Evolutionary conservation across 805 yeast genomes (phyloP).

Genomic region (Starmerella tilneyi): DNA sequence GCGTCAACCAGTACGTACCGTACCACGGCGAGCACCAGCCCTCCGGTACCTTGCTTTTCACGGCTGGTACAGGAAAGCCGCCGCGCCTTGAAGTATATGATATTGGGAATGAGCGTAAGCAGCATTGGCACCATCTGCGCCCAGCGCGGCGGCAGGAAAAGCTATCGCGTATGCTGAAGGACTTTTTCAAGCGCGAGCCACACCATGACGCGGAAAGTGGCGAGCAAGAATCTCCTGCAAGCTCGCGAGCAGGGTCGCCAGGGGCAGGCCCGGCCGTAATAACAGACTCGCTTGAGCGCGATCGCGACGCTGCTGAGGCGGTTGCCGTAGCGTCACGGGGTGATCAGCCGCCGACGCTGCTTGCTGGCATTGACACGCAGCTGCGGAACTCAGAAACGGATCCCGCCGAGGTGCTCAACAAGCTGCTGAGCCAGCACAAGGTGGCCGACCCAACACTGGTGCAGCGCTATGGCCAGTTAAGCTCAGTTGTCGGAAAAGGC

Average conservation of each 20-base stretch:
- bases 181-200: conserved; percentile 22
- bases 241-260: conserved; percentile 11
- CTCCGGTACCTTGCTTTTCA: conserved; percentile 1
- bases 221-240: conserved; percentile 4
- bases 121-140: conserved; percentile 78
- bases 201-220: conserved; percentile 10
- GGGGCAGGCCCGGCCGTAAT: conserved; percentile 5
- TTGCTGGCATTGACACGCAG: conserved; percentile 18
- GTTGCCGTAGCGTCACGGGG: conserved; percentile 13
- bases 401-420: conserved; percentile 21
- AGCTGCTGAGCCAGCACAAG: conserved; percentile 6
- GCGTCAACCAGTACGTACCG: conserved; percentile 2
- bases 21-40: conserved; percentile 1
- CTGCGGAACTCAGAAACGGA: conserved; percentile 16
- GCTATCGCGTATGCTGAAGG: conserved; percentile 25
- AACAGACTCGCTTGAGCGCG: conserved; percentile 14
- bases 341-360: conserved; percentile 23
- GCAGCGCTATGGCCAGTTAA: conserved; percentile 87
- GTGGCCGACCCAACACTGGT: conserved; percentile 38
- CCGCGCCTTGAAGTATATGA: conserved; percentile 28
- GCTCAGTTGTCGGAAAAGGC: conserved; percentile 84
- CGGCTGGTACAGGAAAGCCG: conserved; percentile 22
- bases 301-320: conserved; percentile 22
- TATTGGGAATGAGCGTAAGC: conserved; percentile 28
- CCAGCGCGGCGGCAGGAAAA: conserved; percentile 44